Evolutionary conservation across 495 filamentous ascomycete genomes (phyloP).

Genomic region (Xylaria curta): DNA sequence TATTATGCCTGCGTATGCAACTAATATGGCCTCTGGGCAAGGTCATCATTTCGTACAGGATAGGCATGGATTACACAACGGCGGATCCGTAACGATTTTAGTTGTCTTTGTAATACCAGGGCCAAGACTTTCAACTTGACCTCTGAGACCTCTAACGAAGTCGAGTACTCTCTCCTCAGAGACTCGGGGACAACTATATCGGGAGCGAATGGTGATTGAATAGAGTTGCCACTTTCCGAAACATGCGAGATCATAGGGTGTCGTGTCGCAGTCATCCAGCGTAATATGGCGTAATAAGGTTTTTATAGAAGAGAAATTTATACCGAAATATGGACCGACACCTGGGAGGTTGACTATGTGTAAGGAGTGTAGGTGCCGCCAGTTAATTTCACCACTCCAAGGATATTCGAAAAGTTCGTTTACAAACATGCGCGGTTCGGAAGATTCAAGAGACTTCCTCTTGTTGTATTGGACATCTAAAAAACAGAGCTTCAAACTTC

Average conservation of each 20-base stretch:
- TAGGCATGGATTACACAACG: not conserved
- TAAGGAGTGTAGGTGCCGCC: not conserved
- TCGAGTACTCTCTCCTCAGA: not conserved
- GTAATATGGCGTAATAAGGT: not conserved
- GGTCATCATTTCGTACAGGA: too few species aligned
- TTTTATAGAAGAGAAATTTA: too few species aligned
- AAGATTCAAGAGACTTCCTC: too few species aligned
- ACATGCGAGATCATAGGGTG: fast-evolving
- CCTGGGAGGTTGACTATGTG: not conserved
- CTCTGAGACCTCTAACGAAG: not conserved
- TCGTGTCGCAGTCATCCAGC: not conserved
- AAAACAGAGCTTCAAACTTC: not conserved
- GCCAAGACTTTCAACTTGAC: not conserved
- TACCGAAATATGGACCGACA: too few species aligned
- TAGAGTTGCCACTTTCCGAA: not conserved
- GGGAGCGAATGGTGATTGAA: not conserved
- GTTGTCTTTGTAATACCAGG: not conserved
- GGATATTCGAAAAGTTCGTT: not conserved
- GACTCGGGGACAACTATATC: too few species aligned
- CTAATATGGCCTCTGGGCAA: too few species aligned
- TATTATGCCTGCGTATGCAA: too few species aligned
- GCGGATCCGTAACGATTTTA: not conserved
- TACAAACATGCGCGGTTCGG: not conserved
- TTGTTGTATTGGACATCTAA: too few species aligned
- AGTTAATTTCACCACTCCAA: fast-evolving